These are phyloP conservation scores for Hericium rajendrae DNA, from an alignment of 768 basidiomycete genomes.

Conservation along the genomic window DNA sequence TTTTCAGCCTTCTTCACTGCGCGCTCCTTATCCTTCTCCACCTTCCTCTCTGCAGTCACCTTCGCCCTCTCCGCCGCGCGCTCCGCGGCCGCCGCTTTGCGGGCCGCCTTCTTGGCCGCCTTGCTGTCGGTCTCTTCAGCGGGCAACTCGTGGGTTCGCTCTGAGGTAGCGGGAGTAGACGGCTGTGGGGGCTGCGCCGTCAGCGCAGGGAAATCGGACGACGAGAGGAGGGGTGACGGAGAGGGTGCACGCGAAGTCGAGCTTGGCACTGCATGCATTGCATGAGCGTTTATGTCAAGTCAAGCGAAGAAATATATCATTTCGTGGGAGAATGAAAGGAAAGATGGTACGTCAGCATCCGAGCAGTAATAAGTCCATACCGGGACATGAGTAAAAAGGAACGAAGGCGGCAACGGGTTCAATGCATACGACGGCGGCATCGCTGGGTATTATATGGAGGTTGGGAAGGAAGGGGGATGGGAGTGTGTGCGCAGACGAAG, in stretches of 20 bases:
- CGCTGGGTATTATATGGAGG: background rate
- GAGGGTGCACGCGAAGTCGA: slow-evolving; percentile 9
- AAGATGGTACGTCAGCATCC: slow-evolving; percentile 13
- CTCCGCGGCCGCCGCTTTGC: slow-evolving; percentile 52
- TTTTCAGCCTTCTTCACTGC: slow-evolving; percentile 45
- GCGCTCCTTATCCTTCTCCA: slow-evolving; percentile 48
- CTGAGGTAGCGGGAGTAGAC: slow-evolving; percentile 24
- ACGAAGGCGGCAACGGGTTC: background rate
- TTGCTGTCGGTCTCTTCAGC: slow-evolving; percentile 38
- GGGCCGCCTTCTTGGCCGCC: slow-evolving; percentile 47
- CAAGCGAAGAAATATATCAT: slow-evolving; percentile 19
- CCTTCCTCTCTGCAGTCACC: slow-evolving; percentile 52
- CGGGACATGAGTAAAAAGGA: slow-evolving; percentile 5
- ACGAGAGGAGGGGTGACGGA: slow-evolving; percentile 41
- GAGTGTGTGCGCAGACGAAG: background rate
- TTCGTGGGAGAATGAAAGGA: slow-evolving; percentile 13
- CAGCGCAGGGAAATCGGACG: slow-evolving; percentile 72
- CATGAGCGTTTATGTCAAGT: slow-evolving; percentile 7
- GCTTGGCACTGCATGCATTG: slow-evolving; percentile 11
- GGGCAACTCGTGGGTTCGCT: slow-evolving; percentile 15
- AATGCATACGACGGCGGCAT: background rate
- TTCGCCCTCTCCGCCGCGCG: slow-evolving; percentile 54
- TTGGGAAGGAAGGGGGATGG: background rate
- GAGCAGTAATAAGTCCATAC: slow-evolving; percentile 7
- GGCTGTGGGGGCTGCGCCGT: slow-evolving; percentile 26